Evolutionary conservation across 371 early-diverging fungal genomes (phyloP).

Genomic region (Apophysomyces ossiformis): DNA sequence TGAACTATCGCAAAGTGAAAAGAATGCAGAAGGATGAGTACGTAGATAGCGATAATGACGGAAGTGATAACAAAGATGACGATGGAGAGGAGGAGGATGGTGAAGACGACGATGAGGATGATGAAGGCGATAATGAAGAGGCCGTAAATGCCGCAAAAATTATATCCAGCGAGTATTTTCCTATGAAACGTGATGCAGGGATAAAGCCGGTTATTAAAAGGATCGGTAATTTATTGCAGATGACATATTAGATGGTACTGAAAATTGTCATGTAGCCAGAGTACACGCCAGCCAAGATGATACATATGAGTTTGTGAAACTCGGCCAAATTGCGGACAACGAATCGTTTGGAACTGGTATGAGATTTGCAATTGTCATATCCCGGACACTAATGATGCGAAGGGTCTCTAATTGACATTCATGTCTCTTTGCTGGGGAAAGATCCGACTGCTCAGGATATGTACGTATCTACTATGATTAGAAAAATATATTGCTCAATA

Average conservation of each 20-base stretch:
- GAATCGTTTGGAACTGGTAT: constrained; percentile 19
- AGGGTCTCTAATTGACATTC: constrained; percentile 39
- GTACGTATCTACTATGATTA: constrained; percentile 3
- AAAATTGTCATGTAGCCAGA: neutral
- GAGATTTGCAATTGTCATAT: neutral
- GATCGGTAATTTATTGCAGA: neutral
- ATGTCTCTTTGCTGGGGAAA: constrained; percentile 37
- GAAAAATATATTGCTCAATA: neutral
- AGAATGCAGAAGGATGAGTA: constrained; percentile 12
- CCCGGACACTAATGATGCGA: neutral
- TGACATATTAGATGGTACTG: neutral
- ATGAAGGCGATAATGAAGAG: constrained; percentile 21
- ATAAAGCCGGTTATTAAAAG: neutral
- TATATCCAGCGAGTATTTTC: neutral
- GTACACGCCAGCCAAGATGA: constrained; percentile 24
- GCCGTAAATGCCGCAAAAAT: neutral
- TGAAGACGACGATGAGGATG: constrained; percentile 21
- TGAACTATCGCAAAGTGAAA: constrained; percentile 17
- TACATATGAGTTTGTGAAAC: constrained; percentile 30
- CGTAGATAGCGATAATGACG: constrained; percentile 25
- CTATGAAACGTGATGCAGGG: neutral
- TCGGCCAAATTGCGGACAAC: constrained; percentile 21
- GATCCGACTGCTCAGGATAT: constrained; percentile 14
- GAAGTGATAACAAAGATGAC: constrained; percentile 20
- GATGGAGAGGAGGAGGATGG: constrained; percentile 26